Conservation (phyloP, 768 basidiomycete species). For the Pleurotus citrinopileatus region DNA sequence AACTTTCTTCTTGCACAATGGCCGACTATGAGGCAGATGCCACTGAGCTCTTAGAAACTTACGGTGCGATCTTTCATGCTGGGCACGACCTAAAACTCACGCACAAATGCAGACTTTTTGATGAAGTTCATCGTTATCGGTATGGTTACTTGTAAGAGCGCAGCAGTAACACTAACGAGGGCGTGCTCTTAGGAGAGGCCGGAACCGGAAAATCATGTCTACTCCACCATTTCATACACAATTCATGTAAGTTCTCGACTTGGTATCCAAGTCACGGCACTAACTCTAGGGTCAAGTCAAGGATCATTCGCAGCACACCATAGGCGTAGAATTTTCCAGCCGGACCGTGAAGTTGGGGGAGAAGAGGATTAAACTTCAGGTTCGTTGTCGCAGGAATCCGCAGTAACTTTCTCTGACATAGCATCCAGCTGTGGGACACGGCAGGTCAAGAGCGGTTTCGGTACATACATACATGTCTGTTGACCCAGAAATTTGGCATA, state of each 20-base stretch:
- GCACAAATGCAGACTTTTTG: constrained; percentile 72
- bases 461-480: constrained; percentile 29
- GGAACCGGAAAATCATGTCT: constrained; percentile 98
- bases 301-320: constrained; percentile 95
- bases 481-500: not conserved
- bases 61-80: constrained; percentile 53
- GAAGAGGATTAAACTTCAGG: constrained; percentile 94
- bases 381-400: constrained; percentile 29
- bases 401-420: constrained; percentile 16
- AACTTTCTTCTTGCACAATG: constrained; percentile 39
- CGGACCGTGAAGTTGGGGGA: constrained; percentile 90
- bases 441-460: constrained; percentile 96
- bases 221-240: constrained; percentile 94
- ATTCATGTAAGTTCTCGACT: constrained; percentile 69
- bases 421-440: constrained; percentile 87
- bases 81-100: constrained; percentile 9
- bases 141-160: constrained; percentile 24
- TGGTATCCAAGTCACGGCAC: constrained; percentile 2
- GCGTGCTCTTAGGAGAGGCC: constrained; percentile 69
- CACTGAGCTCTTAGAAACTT: constrained; percentile 92
- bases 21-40: constrained; percentile 76
- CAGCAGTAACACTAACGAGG: constrained; percentile 10
- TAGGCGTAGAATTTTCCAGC: constrained; percentile 97
- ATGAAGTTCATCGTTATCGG: constrained; percentile 99
- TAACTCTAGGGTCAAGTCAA: constrained; percentile 58